A percentile compares a stretch with the other conserved stretches of the same genome.
These are phyloP conservation scores for Cadophora malorum DNA, from an alignment of 2,329 filamentous ascomycete species.

Conservation along the genomic window DNA sequence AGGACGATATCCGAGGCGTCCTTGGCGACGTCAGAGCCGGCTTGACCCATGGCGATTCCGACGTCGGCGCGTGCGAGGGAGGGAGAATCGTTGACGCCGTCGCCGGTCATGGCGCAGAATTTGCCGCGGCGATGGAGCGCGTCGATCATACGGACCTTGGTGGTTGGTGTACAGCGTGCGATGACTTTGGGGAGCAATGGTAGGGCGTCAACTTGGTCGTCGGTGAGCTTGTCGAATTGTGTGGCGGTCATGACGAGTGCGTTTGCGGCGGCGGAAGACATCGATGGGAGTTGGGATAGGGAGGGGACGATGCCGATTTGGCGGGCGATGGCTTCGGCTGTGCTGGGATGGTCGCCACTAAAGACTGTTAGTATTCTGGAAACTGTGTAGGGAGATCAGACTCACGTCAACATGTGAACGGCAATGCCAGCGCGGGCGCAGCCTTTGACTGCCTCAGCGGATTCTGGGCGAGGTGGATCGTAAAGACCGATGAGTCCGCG, in stretches of 20 bases:
- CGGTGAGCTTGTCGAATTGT: constrained; percentile 78
- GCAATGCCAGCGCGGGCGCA: constrained; percentile 72
- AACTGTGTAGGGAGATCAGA: too few relatives aligned
- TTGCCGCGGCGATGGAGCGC: constrained; percentile 79
- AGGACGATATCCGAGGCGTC: constrained; percentile 67
- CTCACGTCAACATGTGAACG: constrained; percentile 76
- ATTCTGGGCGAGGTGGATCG: constrained; percentile 64
- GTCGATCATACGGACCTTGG: constrained; percentile 91
- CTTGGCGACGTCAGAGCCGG: constrained; percentile 64
- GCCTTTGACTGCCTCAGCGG: constrained; percentile 60
- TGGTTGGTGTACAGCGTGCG: constrained; percentile 82
- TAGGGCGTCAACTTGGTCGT: constrained; percentile 77
- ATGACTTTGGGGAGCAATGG: constrained; percentile 81
- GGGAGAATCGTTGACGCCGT: constrained; percentile 56
- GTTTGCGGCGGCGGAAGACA: constrained; percentile 65
- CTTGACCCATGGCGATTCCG: constrained; percentile 66
- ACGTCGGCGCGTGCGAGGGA: constrained; percentile 71
- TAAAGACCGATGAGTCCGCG: constrained; percentile 70
- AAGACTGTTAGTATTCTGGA: too few relatives aligned
- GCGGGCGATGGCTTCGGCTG: constrained; percentile 77
- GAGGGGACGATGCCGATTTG: constrained; percentile 70
- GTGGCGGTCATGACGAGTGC: constrained; percentile 77
- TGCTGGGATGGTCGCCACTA: constrained; percentile 76
- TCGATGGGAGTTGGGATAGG: too few relatives aligned
- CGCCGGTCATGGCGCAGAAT: constrained; percentile 61